A percentile compares a stretch with the other conserved stretches of the same genome.
Conservation (phyloP, 2,329 filamentous ascomycete genomes). For the Coleophoma cylindrospora region DNA sequence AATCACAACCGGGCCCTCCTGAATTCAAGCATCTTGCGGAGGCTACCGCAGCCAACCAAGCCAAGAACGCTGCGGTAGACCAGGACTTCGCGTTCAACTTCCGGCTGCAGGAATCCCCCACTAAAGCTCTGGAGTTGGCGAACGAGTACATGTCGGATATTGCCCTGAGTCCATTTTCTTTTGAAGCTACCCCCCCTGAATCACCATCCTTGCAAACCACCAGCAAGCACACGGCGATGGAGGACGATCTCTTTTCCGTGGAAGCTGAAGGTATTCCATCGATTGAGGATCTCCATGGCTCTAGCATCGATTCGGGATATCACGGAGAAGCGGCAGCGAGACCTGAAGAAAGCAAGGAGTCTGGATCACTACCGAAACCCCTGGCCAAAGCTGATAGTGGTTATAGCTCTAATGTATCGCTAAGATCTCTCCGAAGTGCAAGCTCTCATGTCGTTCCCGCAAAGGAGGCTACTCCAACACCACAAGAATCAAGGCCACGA, state of each 20-base stretch:
- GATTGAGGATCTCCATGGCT: slow-evolving; percentile 7
- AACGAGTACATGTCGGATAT: slow-evolving; percentile 19
- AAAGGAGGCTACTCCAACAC: slow-evolving; percentile 12
- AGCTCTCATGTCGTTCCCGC: slow-evolving; percentile 4
- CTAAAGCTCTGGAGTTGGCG: slow-evolving; percentile 15
- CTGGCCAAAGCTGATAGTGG: slow-evolving; percentile 56
- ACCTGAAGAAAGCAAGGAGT: slow-evolving; percentile 2
- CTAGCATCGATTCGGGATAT: slow-evolving; percentile 20
- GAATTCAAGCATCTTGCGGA: slow-evolving; percentile 10
- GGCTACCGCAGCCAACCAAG: slow-evolving; percentile 3
- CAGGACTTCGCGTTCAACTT: slow-evolving; percentile 15
- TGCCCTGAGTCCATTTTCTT: slow-evolving; percentile 28
- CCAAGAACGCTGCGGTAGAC: slow-evolving; percentile 5
- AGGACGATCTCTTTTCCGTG: slow-evolving; percentile 40
- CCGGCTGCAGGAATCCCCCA: slow-evolving; percentile 9
- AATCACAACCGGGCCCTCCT: slow-evolving; percentile 4
- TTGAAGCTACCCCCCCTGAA: slow-evolving; percentile 24
- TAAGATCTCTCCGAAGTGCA: slow-evolving; percentile 42
- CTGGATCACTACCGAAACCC: slow-evolving; percentile 26
- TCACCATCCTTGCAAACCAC: slow-evolving; percentile 36
- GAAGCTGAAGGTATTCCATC: slow-evolving; percentile 15
- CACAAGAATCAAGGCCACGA: slow-evolving; percentile 10
- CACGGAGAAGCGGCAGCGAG: slow-evolving; percentile 3
- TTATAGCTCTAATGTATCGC: slow-evolving; percentile 55
- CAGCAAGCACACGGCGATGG: slow-evolving; percentile 42